A percentile compares a stretch with the other conserved stretches of the same genome.
Evolutionary conservation across 2,329 filamentous ascomycete species (phyloP).

Genomic region (Botrytis sinoallii): DNA sequence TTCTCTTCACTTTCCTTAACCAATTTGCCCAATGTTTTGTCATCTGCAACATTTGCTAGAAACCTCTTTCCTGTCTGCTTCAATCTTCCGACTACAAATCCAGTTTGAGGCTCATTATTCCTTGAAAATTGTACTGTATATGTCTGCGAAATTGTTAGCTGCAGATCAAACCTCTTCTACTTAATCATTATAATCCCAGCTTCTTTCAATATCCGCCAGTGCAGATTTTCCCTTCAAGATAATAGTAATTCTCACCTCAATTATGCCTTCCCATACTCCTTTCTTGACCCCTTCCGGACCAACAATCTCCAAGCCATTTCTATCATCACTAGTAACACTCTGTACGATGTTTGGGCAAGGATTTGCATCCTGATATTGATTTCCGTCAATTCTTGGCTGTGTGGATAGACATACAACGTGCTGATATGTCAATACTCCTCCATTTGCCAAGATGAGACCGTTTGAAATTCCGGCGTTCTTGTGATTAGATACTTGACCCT

Average conservation of each 20-base stretch:
- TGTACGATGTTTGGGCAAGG: slow-evolving; percentile 44
- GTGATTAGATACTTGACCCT: slow-evolving; percentile 36
- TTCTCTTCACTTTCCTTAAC: slow-evolving; percentile 43
- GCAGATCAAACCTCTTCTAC: neutral
- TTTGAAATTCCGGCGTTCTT: slow-evolving; percentile 40
- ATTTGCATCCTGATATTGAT: slow-evolving; percentile 47
- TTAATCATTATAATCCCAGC: neutral
- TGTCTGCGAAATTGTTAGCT: slow-evolving; percentile 42
- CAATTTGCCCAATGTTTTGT: slow-evolving; percentile 46
- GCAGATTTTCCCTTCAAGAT: neutral
- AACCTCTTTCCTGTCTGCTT: slow-evolving; percentile 48
- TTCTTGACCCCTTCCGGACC: slow-evolving; percentile 37
- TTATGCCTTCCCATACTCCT: slow-evolving; percentile 42
- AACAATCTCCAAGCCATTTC: neutral
- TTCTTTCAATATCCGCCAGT: neutral
- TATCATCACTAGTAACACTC: slow-evolving; percentile 25
- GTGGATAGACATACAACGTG: slow-evolving; percentile 58
- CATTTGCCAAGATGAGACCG: slow-evolving; percentile 63
- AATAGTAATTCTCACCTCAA: slow-evolving; percentile 45
- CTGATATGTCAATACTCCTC: slow-evolving; percentile 63
- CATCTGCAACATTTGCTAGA: slow-evolving; percentile 55
- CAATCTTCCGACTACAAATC: slow-evolving; percentile 52
- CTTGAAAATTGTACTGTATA: slow-evolving; percentile 58
- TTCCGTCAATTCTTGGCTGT: slow-evolving; percentile 38
- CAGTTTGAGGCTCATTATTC: slow-evolving; percentile 47